A percentile compares a stretch with the other conserved stretches of the same genome.
Conservation (phyloP, 106 monocot genomes). For the Triglochin maritima region DNA sequence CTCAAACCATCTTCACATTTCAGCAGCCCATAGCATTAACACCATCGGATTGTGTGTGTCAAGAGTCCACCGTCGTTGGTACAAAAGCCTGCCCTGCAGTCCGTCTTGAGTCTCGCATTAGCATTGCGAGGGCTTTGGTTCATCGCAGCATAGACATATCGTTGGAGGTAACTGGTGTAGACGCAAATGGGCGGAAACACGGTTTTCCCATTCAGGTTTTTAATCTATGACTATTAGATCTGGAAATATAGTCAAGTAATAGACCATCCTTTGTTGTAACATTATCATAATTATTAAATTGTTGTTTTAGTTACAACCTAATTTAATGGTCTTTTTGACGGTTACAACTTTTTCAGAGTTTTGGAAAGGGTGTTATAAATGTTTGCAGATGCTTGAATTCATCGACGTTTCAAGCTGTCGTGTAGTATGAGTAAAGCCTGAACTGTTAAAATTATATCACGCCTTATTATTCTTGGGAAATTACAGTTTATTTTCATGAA, state of each 20-base stretch:
- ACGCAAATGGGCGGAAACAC: slow-evolving; percentile 38
- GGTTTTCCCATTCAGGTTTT: slow-evolving; percentile 69
- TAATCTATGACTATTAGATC: slow-evolving; percentile 25
- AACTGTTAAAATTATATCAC: too few species aligned
- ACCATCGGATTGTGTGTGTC: slow-evolving; percentile 2
- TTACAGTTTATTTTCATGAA: too few species aligned
- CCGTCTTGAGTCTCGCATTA: slow-evolving; percentile 42
- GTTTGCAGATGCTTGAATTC: too few species aligned
- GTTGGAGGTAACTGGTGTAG: slow-evolving; percentile 43
- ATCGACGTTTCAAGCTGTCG: too few species aligned
- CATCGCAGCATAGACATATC: slow-evolving; percentile 87
- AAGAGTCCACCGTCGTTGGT: slow-evolving; percentile 31
- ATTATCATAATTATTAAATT: too few species aligned
- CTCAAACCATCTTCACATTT: slow-evolving; percentile 89
- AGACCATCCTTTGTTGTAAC: too few species aligned
- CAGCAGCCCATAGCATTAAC: slow-evolving; percentile 67
- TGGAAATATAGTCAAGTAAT: not conserved
- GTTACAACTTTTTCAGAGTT: too few species aligned
- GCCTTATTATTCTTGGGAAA: too few species aligned
- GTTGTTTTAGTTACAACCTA: too few species aligned
- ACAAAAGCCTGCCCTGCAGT: slow-evolving; percentile 38
- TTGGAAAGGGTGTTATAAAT: too few species aligned
- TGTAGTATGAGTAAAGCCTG: too few species aligned
- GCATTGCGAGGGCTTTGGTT: slow-evolving; percentile 56
- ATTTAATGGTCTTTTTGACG: too few species aligned